Conservation (phyloP, 2,329 filamentous ascomycete genomes). For the Colletotrichum phormii region DNA sequence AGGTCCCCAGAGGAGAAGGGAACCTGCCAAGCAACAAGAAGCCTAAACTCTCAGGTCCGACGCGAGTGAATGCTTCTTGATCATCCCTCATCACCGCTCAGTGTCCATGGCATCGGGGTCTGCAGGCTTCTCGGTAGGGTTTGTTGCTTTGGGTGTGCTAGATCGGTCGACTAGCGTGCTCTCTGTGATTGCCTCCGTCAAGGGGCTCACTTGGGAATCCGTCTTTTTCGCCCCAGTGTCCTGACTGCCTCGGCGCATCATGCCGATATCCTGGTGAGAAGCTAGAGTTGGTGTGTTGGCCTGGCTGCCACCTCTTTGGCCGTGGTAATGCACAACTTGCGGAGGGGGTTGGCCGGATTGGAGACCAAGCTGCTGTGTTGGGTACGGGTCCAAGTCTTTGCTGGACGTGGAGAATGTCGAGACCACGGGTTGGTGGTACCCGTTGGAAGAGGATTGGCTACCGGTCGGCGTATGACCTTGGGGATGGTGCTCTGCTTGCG, state of each 20-base stretch:
- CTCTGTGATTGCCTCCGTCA: constrained; percentile 51
- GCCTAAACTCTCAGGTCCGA: background rate
- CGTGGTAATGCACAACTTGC: constrained; percentile 76
- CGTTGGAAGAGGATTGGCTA: constrained; percentile 59
- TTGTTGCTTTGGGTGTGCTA: constrained; percentile 41
- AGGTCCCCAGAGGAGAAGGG: background rate
- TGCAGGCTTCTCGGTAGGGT: constrained; percentile 38
- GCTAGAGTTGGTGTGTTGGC: constrained; percentile 71
- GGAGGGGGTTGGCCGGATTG: constrained; percentile 72
- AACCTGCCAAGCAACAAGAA: constrained; percentile 11
- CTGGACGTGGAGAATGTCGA: constrained; percentile 78
- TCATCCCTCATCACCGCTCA: constrained; percentile 41
- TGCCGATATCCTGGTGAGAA: constrained; percentile 61
- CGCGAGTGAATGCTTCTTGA: background rate
- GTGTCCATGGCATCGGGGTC: constrained; percentile 39
- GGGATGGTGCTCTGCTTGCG: constrained; percentile 66
- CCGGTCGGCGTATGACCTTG: constrained; percentile 34
- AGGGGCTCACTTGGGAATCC: constrained; percentile 50
- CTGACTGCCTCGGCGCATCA: constrained; percentile 61
- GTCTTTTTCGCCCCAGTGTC: constrained; percentile 53
- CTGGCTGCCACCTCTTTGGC: constrained; percentile 75
- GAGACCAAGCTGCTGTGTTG: constrained; percentile 72
- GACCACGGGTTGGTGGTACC: constrained; percentile 76
- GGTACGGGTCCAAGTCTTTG: constrained; percentile 76
- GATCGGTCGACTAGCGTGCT: constrained; percentile 46